Base-by-base conservation (phyloP, 495 filamentous ascomycete genomes). In the Trichoderma gamsii region DNA sequence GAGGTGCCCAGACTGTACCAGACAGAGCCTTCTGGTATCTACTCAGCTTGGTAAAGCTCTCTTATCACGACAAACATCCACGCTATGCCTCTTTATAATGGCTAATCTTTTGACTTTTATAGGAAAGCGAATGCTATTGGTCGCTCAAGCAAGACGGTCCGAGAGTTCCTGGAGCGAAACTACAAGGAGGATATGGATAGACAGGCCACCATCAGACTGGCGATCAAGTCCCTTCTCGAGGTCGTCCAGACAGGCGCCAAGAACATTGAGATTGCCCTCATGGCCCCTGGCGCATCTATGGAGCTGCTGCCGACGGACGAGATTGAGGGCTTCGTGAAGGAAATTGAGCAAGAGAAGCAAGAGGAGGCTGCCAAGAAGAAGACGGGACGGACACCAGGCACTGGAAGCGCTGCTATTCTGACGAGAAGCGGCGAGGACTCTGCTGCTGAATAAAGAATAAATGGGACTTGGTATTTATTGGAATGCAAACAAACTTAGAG, bases 51-150 rank as follows among this genome's bases (percentile, higher is more conserved):
- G 94, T 97, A 81, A 65, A 87, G 52, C 46, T 13, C 65, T 64
- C 9, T 29, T 38, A 18, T 67, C 27, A 41, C 43, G 44, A 7
- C 41, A 43, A 11, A 3, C 12, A 4, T 15, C 32, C 32, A 35
- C 21, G 27, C 38, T 29, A 25, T 4, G 6, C n/a, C 11, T 18
- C n/a, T 27, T 18, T n/a, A 52, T 52, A n/a, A 21, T 52, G 46
- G 18, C 44, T 56, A 29, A 67, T 46, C 41, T 4, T 52, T 44
- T 51, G 44, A 38, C 64, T 46, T 0, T 25, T 70, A 70, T 72
- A 97, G 94, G 95, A 99, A 99, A 87, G 96, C 95, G 72, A 99
- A 99, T 75, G 95, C 95, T 65, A 99, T 99, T 77, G 95, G 95
- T 61, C 89, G 95, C 73, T 97, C 94, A 23, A 96, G 91, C 86